phyloP scores from a whole-genome alignment of 441 rosid species.

The Gossypium davidsonii region DNA sequence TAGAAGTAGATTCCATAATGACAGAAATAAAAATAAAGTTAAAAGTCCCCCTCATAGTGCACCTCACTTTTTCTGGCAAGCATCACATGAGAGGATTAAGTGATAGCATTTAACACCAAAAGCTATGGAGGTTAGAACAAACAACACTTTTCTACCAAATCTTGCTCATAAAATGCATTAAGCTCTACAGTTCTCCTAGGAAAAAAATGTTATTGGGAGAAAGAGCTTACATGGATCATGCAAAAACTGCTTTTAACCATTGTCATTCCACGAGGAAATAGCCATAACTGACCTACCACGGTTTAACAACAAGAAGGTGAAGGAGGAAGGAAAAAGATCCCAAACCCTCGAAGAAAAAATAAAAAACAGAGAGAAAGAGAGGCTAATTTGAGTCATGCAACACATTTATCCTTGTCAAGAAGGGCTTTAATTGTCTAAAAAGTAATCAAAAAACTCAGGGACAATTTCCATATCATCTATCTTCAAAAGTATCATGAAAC shows the following conservation, averaged over 20 bases:
- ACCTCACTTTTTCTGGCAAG: background rate
- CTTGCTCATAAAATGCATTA: background rate
- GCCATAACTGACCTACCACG: slow-evolving; percentile 76
- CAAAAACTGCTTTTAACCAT: slow-evolving; percentile 93
- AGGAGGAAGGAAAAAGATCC: slow-evolving; percentile 8
- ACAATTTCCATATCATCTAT: slow-evolving; percentile 98
- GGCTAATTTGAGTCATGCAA: slow-evolving; percentile 12
- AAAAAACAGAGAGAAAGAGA: background rate
- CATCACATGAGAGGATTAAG: background rate
- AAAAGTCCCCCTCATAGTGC: background rate
- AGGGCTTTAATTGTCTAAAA: slow-evolving; percentile 68
- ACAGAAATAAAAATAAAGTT: background rate
- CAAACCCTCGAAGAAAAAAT: background rate
- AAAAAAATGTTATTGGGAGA: slow-evolving; percentile 10
- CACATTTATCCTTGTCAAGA: slow-evolving; percentile 84
- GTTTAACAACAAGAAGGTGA: slow-evolving; percentile 14
- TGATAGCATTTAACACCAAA: background rate
- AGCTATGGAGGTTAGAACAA: background rate
- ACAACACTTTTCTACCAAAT: background rate
- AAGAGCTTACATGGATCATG: slow-evolving; percentile 72
- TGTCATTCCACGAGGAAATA: slow-evolving; percentile 97
- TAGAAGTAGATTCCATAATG: background rate
- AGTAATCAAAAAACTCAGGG: slow-evolving; percentile 82
- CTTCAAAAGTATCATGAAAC: slow-evolving; percentile 18
- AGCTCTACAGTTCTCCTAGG: background rate